phyloP scores from a whole-genome alignment of 306 rosid genomes.

The Adenanthera pavonina region DNA sequence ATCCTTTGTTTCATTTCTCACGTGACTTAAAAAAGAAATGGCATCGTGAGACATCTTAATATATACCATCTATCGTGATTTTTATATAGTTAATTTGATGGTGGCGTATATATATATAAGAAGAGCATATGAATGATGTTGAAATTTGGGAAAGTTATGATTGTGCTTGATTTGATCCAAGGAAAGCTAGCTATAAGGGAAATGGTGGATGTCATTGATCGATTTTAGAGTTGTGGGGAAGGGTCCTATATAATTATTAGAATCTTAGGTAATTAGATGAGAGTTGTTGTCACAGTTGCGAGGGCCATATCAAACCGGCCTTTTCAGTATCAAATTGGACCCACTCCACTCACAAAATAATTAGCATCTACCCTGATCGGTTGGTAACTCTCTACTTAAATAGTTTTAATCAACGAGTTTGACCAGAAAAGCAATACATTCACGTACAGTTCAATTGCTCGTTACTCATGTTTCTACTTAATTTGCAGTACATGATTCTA shows the following conservation, averaged over 20 bases:
- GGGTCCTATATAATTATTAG: conserved; percentile 52
- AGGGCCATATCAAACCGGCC: conserved; percentile 51
- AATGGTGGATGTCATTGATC: conserved; percentile 41
- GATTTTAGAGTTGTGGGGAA: conserved; percentile 42
- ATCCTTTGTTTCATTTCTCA: conserved; percentile 17
- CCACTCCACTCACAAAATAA: conserved; percentile 44
- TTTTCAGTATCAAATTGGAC: conserved; percentile 55
- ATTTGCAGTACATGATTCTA: not conserved
- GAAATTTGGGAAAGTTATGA: conserved; percentile 51
- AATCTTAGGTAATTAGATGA: conserved; percentile 62
- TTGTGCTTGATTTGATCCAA: conserved; percentile 48
- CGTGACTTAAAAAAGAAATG: conserved; percentile 9
- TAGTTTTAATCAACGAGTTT: conserved; percentile 34
- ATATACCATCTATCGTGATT: not conserved
- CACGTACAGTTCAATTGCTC: conserved; percentile 6
- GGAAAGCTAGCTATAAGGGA: conserved; percentile 25
- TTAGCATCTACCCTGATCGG: conserved; percentile 40
- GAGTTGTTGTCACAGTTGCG: conserved; percentile 60
- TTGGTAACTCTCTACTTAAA: conserved; percentile 27
- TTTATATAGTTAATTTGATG: conserved; percentile 9
- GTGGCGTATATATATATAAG: conserved; percentile 34
- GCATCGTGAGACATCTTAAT: not conserved
- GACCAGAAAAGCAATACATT: conserved; percentile 5
- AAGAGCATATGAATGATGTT: conserved; percentile 53
- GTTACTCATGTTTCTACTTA: not conserved